A percentile compares a stretch with the other conserved stretches of the same genome.
These are phyloP conservation scores for Solanum ossicruentum DNA, from an alignment of 257 asterid species.

Conservation along the genomic window DNA sequence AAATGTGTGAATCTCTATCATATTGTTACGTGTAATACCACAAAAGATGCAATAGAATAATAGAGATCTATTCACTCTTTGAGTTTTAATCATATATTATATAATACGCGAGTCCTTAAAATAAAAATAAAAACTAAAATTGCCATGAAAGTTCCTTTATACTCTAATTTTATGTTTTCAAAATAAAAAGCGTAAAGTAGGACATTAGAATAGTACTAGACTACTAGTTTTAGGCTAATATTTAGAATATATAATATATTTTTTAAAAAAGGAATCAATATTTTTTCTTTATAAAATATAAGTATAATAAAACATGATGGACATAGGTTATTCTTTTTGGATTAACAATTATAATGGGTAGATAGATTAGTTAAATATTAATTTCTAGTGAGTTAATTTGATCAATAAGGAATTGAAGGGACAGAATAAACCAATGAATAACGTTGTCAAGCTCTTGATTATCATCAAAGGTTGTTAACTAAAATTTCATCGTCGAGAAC, in stretches of 20 bases:
- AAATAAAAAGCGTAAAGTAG: not conserved
- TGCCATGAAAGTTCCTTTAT: no score
- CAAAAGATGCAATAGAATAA: no score
- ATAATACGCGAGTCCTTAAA: no score
- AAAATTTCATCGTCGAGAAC: no score
- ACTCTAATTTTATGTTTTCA: not conserved
- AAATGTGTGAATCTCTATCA: no score
- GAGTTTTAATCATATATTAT: no score
- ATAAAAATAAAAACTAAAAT: no score
- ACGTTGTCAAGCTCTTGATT: not conserved
- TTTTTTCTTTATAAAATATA: not conserved
- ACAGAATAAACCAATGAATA: not conserved
- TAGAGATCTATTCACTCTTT: no score
- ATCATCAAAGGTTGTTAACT: not conserved
- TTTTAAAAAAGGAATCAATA: no score
- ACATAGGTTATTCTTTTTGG: no score
- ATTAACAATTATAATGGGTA: not conserved
- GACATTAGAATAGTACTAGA: not conserved
- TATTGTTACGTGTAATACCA: no score
- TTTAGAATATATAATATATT: not conserved
- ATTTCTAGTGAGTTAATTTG: not conserved
- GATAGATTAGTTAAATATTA: not conserved
- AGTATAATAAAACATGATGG: no score
- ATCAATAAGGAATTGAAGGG: not conserved
- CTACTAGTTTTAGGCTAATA: not conserved